These are phyloP conservation scores for Ustilago loliicola DNA, from an alignment of 1,284 basidiomycete genomes.

Conservation along the genomic window DNA sequence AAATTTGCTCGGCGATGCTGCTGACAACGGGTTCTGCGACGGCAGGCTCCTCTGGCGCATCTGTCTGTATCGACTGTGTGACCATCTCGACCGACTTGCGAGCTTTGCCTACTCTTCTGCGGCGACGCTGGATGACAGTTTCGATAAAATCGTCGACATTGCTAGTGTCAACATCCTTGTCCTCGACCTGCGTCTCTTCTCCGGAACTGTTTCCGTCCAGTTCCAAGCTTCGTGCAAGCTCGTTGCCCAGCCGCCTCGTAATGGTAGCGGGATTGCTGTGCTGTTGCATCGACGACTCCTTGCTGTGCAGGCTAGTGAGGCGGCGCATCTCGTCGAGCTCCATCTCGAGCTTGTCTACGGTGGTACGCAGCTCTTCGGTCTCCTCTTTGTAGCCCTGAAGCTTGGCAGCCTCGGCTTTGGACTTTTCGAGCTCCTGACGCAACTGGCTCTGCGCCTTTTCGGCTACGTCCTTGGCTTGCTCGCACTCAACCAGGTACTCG, in stretches of 20 bases:
- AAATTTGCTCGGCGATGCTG: not conserved
- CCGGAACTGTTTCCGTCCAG: conserved; percentile 34
- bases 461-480: conserved; percentile 30
- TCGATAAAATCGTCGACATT: conserved; percentile 52
- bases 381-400: conserved; percentile 46
- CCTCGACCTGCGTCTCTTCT: conserved; percentile 50
- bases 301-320: conserved; percentile 36
- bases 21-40: conserved; percentile 9
- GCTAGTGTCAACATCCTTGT: conserved; percentile 40
- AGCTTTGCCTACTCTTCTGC: conserved; percentile 43
- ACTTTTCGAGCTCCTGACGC: conserved; percentile 39
- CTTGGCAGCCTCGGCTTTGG: conserved; percentile 24
- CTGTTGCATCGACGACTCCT: conserved; percentile 67
- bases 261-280: conserved; percentile 40
- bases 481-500: conserved; percentile 43
- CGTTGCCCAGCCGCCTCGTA: conserved; percentile 39
- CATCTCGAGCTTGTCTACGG: conserved; percentile 50
- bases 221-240: conserved; percentile 45
- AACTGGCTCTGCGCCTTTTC: conserved; percentile 21
- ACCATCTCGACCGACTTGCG: conserved; percentile 44
- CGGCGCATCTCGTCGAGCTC: conserved; percentile 47
- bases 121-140: conserved; percentile 49
- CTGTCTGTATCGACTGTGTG: conserved; percentile 44
- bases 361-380: conserved; percentile 28
- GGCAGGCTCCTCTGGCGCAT: conserved; percentile 4